phyloP scores from a whole-genome alignment of 2,329 filamentous ascomycete genomes.

The Cadophora malorum region DNA sequence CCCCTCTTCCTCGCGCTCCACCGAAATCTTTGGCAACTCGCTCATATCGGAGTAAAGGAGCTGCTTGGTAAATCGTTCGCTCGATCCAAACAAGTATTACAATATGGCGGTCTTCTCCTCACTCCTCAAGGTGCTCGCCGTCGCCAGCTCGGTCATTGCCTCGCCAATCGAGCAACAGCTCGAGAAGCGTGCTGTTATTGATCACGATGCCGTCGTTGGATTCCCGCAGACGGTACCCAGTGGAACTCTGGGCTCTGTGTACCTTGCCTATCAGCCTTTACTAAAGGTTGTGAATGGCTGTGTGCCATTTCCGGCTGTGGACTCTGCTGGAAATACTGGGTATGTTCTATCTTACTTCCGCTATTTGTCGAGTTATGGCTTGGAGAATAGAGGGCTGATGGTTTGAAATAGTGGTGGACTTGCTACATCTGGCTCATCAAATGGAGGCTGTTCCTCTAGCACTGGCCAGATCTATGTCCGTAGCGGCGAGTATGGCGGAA shows the following conservation, averaged over 20 bases:
- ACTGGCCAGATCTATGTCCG: slow-evolving; percentile 60
- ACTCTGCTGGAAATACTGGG: slow-evolving; percentile 62
- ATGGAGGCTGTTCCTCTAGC: slow-evolving; percentile 50
- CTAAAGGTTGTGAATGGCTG: slow-evolving; percentile 64
- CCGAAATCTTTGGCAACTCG: neutral
- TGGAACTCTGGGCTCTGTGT: slow-evolving; percentile 53
- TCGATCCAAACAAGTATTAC: neutral
- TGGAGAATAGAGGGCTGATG: neutral
- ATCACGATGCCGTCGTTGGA: slow-evolving; percentile 54
- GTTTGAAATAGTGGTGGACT: slow-evolving; percentile 38
- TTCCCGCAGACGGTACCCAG: slow-evolving; percentile 60
- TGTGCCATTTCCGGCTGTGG: slow-evolving; percentile 67
- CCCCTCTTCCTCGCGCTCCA: neutral
- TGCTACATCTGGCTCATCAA: slow-evolving; percentile 47
- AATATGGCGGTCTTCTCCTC: neutral
- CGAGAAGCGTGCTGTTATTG: slow-evolving; percentile 50
- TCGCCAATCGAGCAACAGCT: slow-evolving; percentile 11
- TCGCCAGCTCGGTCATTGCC: slow-evolving; percentile 1
- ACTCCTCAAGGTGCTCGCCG: neutral
- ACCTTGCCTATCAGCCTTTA: slow-evolving; percentile 62
- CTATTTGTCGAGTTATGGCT: neutral
- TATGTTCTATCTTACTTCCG: slow-evolving; percentile 44
- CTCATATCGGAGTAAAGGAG: neutral
- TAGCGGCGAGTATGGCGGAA: slow-evolving; percentile 48
- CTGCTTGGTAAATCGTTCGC: neutral